Evolutionary conservation across 176 grass and related monocot genomes (phyloP).

Genomic region (Zoysia japonica): DNA sequence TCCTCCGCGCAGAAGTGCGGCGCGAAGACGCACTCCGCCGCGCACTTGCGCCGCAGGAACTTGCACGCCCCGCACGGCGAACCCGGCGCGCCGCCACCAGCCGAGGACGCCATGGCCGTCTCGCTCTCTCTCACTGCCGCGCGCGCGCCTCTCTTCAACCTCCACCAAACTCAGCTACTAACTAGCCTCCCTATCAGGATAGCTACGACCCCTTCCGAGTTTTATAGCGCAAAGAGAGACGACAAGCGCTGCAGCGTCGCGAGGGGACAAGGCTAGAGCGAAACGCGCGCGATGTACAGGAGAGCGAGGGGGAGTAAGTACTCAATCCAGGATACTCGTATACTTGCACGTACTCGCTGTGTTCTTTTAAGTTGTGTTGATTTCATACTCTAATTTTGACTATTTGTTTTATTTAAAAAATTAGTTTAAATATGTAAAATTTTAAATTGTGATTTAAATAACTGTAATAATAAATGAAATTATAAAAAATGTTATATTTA

Average conservation of each 20-base stretch:
- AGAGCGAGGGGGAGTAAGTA: conserved; percentile 31
- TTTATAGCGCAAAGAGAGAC: conserved; percentile 41
- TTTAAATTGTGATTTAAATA: too few relatives aligned
- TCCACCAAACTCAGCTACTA: neutral
- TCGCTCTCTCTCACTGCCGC: neutral
- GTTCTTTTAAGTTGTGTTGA: too few relatives aligned
- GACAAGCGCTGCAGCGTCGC: conserved; percentile 14
- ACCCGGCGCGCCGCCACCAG: conserved; percentile 36
- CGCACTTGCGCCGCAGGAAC: conserved; percentile 84
- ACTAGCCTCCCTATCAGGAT: neutral
- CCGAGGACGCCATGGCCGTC: conserved; percentile 17
- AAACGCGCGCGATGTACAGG: conserved; percentile 50
- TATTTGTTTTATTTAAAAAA: too few relatives aligned
- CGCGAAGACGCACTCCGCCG: conserved; percentile 85
- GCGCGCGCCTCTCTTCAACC: neutral
- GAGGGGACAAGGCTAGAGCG: conserved; percentile 54
- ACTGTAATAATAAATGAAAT: too few relatives aligned
- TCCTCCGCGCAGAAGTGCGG: conserved; percentile 93
- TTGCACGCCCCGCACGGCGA: conserved; percentile 97
- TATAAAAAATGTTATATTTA: too few relatives aligned
- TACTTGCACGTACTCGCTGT: neutral
- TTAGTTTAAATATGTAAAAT: too few relatives aligned
- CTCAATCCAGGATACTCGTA: conserved; percentile 9
- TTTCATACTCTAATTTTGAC: too few relatives aligned
- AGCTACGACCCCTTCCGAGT: neutral